A percentile compares a stretch with the other conserved stretches of the same genome.
phyloP scores from a whole-genome alignment of 2,329 filamentous ascomycete genomes.

The Hypoxylon sp. region DNA sequence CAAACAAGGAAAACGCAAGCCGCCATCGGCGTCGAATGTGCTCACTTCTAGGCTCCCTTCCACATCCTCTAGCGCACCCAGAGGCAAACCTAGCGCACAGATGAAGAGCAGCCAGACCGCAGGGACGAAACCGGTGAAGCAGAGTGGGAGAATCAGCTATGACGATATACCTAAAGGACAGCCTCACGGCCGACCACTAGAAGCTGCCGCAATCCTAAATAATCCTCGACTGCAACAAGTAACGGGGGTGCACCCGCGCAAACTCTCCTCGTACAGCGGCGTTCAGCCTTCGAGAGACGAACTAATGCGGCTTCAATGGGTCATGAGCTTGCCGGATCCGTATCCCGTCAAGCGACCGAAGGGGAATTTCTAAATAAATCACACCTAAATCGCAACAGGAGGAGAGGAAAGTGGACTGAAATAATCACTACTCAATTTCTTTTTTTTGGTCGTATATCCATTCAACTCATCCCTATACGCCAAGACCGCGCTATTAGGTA shows the following conservation, averaged over 20 bases:
- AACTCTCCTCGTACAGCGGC: slow-evolving; percentile 36
- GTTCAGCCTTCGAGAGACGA: slow-evolving; percentile 43
- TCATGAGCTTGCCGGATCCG: slow-evolving; percentile 44
- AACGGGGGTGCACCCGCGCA: slow-evolving; percentile 46
- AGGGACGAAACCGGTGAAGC: not conserved
- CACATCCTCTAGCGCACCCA: slow-evolving; percentile 5
- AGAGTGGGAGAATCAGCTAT: not conserved
- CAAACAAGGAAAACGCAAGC: slow-evolving; percentile 16
- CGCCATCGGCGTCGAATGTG: not conserved
- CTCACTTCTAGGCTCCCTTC: not conserved
- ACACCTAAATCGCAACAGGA: not conserved
- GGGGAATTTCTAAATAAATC: slow-evolving; percentile 34
- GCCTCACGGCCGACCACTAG: slow-evolving; percentile 24
- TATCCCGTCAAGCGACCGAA: slow-evolving; percentile 47
- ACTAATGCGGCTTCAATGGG: slow-evolving; percentile 43
- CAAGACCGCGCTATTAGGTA: slow-evolving; percentile 36
- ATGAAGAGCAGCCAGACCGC: slow-evolving; percentile 4
- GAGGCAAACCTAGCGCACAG: slow-evolving; percentile 1
- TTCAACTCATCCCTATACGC: slow-evolving; percentile 33
- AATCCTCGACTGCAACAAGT: slow-evolving; percentile 46
- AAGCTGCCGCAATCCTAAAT: slow-evolving; percentile 36
- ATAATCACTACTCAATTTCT: slow-evolving; percentile 38
- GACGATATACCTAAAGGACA: not conserved
- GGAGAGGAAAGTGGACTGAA: slow-evolving; percentile 6
- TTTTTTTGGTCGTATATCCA: slow-evolving; percentile 24